Evolutionary conservation across 1,284 basidiomycete genomes (phyloP).

Genomic region (Ganoderma resinaceum): DNA sequence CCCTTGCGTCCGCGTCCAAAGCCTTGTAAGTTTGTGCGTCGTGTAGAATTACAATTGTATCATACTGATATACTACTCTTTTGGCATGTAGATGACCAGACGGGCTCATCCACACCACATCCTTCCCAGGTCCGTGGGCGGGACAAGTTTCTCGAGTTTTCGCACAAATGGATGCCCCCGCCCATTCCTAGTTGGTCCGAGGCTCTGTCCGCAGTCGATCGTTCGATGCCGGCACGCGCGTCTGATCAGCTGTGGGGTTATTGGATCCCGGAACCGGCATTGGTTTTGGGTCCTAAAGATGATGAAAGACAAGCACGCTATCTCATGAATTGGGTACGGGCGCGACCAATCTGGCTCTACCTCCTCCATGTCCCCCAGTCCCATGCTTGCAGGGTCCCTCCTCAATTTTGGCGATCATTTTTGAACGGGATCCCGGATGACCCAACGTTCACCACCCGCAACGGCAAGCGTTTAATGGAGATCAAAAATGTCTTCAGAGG

Average conservation of each 20-base stretch:
- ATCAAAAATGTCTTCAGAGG: not conserved
- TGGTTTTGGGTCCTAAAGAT: constrained; percentile 3
- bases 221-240: not conserved
- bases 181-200: not conserved
- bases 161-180: constrained; percentile 18
- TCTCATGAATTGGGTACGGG: constrained; percentile 12
- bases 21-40: not conserved
- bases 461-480: not conserved
- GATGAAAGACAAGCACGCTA: not conserved
- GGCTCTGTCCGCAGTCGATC: constrained; percentile 1
- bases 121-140: constrained; percentile 9
- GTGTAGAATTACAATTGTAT: no score
- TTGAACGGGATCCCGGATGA: constrained; percentile 2
- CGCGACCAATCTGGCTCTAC: constrained; percentile 13
- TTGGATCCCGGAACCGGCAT: constrained; percentile 16
- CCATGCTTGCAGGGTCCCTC: not conserved
- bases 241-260: constrained; percentile 12
- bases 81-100: not conserved
- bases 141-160: constrained; percentile 11
- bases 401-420: constrained; percentile 16
- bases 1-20: not conserved
- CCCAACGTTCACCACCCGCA: not conserved
- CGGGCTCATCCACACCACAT: not conserved
- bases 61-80: no score
- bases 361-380: not conserved